Evolutionary conservation across 2,329 filamentous ascomycete genomes (phyloP).

Genomic region (Colletotrichum spaethianum): DNA sequence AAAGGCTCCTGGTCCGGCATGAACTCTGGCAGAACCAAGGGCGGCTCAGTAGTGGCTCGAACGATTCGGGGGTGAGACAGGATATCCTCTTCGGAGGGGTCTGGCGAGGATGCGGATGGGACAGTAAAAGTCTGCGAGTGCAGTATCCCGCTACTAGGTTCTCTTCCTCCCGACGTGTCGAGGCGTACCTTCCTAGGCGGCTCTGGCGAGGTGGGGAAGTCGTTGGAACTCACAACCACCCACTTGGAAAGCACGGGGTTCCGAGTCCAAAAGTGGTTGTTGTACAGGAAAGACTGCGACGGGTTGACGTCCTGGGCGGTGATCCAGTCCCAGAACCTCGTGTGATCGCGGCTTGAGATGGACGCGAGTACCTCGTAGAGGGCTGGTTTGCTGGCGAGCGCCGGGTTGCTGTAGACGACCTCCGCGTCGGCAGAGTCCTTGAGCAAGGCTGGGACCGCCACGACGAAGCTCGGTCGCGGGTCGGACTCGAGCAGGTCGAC

Average conservation of each 20-base stretch:
- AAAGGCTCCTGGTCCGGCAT: slow-evolving; percentile 55
- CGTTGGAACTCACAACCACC: slow-evolving; percentile 57
- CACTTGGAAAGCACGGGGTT: slow-evolving; percentile 52
- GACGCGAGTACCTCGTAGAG: slow-evolving; percentile 51
- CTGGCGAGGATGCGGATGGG: slow-evolving; percentile 6
- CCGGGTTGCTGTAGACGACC: slow-evolving; percentile 55
- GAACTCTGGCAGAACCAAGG: slow-evolving; percentile 52
- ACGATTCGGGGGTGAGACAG: slow-evolving; percentile 45
- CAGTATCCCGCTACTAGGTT: slow-evolving; percentile 16
- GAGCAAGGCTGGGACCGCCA: slow-evolving; percentile 43
- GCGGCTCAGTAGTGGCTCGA: slow-evolving; percentile 50
- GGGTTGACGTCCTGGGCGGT: slow-evolving; percentile 41
- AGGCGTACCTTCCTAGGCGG: slow-evolving; percentile 51
- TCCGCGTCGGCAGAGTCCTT: slow-evolving; percentile 37
- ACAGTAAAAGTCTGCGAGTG: slow-evolving; percentile 10
- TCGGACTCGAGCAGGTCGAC: slow-evolving; percentile 58
- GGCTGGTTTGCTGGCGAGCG: slow-evolving; percentile 48
- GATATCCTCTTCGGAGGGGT: slow-evolving; percentile 24
- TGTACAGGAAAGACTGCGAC: slow-evolving; percentile 49
- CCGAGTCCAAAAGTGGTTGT: slow-evolving; percentile 55
- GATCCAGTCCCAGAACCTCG: slow-evolving; percentile 58
- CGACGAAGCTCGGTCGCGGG: slow-evolving; percentile 58
- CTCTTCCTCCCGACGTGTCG: slow-evolving; percentile 44
- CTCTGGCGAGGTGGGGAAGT: slow-evolving; percentile 49
- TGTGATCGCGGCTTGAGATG: slow-evolving; percentile 49